Evolutionary conservation across 2,329 filamentous ascomycete genomes (phyloP), one percentile per base, ranked within the genome.

Genomic region (Colletotrichum cereale): DNA sequence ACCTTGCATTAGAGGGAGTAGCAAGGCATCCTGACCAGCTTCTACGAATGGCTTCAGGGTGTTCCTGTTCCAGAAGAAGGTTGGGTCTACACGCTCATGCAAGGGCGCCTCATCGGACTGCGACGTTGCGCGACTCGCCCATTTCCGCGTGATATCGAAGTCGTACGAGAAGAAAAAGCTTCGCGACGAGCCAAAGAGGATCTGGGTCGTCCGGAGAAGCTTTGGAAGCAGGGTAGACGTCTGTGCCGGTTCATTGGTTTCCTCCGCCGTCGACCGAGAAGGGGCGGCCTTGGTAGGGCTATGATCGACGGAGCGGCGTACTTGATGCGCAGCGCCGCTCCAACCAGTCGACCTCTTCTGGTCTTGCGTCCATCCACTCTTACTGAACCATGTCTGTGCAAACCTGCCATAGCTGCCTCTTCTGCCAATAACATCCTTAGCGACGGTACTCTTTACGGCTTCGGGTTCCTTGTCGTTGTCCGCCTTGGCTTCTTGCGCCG

Each of bases 161-260:
- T 99, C 96, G 80, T 99, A 98, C 0, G 95, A 95, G 80, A 96
- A 99, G 84, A 92, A 98, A 81, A 98, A 98, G 79, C 94, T 98
- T 73, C 88, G 88, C 0, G 92, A 95, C 5, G 91, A 88, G 1
- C 93, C 91, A 78, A 98, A 96, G 72, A 97, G 89, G 66, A 98
- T 89, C 77, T 93, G 93, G 2, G 94, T 91, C 40, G 93, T 97
- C 50, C 92, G 89, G 52, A 99, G 81, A 48, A 98, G 86, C 78
- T 97, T 97, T 1, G 96, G 96, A 14, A 97, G 84, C 40, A 98
- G 82, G 5, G 87, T 76, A 8, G 83, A 81, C 21, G 81, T n/a
- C n/a, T 57, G 53, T n/a, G 57, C 67, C 2, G 62, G 67, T 10
- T 69, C 66, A 8, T 79, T 79, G 6, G 82, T 78, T 26, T 87